Percentiles rank a stretch among this genome's conserved stretches.
phyloP scores from a whole-genome alignment of 2,329 filamentous ascomycete genomes.

The Berkeleyomyces rouxiae region DNA sequence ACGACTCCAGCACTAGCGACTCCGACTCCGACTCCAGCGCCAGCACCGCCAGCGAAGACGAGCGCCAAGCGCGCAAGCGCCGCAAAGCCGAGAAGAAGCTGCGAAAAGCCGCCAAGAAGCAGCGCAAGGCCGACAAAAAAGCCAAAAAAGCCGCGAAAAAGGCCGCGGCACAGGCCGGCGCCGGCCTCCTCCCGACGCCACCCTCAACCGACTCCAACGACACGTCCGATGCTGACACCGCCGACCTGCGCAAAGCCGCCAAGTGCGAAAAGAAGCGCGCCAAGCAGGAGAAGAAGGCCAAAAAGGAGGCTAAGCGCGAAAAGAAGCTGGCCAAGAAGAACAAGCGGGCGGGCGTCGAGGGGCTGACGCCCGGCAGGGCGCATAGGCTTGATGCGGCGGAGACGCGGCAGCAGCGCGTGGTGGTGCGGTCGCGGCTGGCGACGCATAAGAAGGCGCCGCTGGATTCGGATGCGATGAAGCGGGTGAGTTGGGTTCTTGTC shows the following conservation, averaged over 20 bases:
- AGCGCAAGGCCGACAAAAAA: constrained; percentile 8
- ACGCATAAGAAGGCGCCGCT: constrained; percentile 10
- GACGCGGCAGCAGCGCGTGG: constrained; percentile 7
- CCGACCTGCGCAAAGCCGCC: not conserved
- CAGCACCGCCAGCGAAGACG: not conserved
- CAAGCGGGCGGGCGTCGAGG: constrained; percentile 5
- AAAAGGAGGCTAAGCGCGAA: not conserved
- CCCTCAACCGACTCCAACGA: not conserved
- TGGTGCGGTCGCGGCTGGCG: constrained; percentile 10
- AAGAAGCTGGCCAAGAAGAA: constrained; percentile 10
- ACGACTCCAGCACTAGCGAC: not conserved
- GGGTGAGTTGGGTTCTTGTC: not conserved
- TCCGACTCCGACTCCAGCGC: not conserved
- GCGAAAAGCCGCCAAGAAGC: constrained; percentile 9
- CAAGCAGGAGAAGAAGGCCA: constrained; percentile 8
- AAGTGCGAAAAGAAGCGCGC: constrained; percentile 10
- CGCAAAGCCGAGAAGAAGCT: constrained; percentile 8
- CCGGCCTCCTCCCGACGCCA: not conserved
- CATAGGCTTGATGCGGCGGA: not conserved
- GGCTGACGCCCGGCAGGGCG: not conserved
- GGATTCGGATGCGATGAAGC: constrained; percentile 12
- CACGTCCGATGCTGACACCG: not conserved
- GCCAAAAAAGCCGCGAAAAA: not conserved
- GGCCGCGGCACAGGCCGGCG: not conserved
- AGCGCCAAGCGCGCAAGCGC: constrained; percentile 2